A percentile compares a stretch with the other conserved stretches of the same genome.
phyloP scores from a whole-genome alignment of 176 grass and related monocot genomes.

The Hyparrhenia diplandra region DNA sequence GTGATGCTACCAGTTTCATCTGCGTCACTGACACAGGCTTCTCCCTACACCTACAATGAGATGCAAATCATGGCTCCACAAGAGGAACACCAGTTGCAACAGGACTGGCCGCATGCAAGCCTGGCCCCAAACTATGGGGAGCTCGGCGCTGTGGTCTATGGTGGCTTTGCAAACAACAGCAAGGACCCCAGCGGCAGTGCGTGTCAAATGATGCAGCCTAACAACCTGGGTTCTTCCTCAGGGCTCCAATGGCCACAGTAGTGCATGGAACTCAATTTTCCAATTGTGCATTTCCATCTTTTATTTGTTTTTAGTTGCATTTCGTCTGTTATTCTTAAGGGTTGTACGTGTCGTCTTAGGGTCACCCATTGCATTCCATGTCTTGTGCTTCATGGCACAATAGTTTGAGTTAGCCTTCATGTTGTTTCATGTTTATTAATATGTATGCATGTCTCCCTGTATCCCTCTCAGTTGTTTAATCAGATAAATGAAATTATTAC shows the following conservation, averaged over 20 bases:
- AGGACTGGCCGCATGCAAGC: neutral
- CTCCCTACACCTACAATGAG: neutral
- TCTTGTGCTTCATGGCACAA: neutral
- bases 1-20: neutral
- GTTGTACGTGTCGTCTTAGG: too few relatives aligned
- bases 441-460: neutral
- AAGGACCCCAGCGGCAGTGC: neutral
- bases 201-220: neutral
- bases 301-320: neutral
- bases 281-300: neutral
- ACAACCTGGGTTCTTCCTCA: neutral
- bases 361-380: neutral
- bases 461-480: neutral
- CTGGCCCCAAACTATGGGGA: neutral
- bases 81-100: neutral
- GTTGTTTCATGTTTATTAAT: neutral
- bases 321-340: too few relatives aligned
- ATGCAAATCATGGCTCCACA: fast-evolving
- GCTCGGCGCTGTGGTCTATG: neutral
- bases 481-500: neutral
- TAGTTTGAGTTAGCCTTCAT: neutral
- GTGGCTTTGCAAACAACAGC: neutral
- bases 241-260: neutral
- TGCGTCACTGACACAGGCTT: neutral
- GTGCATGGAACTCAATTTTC: neutral